Percentiles rank a stretch among this genome's conserved stretches.
Conservation (phyloP, 1,284 basidiomycete genomes). For the Heliocybe sulcata region DNA sequence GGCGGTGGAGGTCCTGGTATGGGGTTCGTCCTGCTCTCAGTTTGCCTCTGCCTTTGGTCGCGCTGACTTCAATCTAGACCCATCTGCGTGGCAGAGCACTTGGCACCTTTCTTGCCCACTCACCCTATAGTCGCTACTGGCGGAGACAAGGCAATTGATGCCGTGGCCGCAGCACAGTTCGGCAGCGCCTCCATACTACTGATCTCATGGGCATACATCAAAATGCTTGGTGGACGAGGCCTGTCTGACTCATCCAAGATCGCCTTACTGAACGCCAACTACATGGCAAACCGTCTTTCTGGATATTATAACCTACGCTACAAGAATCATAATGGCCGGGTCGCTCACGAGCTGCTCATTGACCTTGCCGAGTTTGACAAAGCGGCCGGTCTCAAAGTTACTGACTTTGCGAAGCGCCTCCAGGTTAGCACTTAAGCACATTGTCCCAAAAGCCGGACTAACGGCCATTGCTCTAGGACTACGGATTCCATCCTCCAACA, state of each 20-base stretch:
- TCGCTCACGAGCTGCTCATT: conserved; percentile 94
- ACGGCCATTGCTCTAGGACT: conserved; percentile 43
- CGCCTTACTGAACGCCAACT: conserved; percentile 93
- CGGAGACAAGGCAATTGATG: conserved; percentile 71
- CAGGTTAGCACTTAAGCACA: conserved; percentile 54
- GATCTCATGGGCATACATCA: conserved; percentile 98
- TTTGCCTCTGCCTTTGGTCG: not conserved
- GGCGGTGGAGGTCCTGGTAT: conserved; percentile 97
- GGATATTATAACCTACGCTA: conserved; percentile 87
- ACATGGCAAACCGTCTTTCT: conserved; percentile 86
- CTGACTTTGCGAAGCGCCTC: conserved; percentile 93
- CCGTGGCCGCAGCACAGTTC: conserved; percentile 88
- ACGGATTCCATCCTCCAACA: conserved; percentile 87
- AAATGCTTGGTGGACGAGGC: conserved; percentile 93
- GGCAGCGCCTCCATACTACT: conserved; percentile 93
- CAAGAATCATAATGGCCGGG: conserved; percentile 85
- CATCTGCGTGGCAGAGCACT: conserved; percentile 90
- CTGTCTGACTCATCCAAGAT: conserved; percentile 81
- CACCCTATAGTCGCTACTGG: conserved; percentile 76
- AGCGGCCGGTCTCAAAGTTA: conserved; percentile 82
- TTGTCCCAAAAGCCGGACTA: conserved; percentile 4
- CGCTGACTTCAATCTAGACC: conserved; percentile 48
- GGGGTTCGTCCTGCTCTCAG: conserved; percentile 39
- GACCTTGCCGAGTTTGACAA: conserved; percentile 95
- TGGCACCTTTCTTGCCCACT: conserved; percentile 92